Evolutionary conservation across 1,139 yeast species (phyloP).

Genomic region (Geotrichum restrictum): DNA sequence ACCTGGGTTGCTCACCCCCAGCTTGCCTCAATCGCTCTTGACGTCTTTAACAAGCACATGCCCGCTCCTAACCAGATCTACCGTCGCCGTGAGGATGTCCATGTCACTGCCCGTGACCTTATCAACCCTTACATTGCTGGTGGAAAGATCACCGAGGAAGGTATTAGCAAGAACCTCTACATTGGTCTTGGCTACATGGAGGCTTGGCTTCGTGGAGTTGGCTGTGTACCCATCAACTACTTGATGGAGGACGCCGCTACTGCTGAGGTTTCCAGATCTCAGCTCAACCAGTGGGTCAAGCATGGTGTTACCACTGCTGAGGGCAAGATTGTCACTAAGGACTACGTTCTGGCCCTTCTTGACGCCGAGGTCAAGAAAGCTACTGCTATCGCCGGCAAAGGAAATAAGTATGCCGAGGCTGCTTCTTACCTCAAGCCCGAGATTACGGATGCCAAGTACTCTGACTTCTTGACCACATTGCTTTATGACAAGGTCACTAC

Average conservation of each 20-base stretch:
- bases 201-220: constrained; percentile 77
- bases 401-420: constrained; percentile 46
- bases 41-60: constrained; percentile 76
- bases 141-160: constrained; percentile 66
- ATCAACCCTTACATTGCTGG: constrained; percentile 65
- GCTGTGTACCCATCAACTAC: constrained; percentile 78
- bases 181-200: constrained; percentile 76
- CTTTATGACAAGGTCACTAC: constrained; percentile 37
- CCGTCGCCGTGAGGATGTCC: constrained; percentile 47
- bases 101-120: constrained; percentile 62
- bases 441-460: constrained; percentile 34
- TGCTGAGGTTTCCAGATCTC: constrained; percentile 80
- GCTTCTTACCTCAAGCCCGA: constrained; percentile 37
- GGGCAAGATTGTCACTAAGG: constrained; percentile 56
- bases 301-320: constrained; percentile 63
- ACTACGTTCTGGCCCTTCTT: constrained; percentile 53
- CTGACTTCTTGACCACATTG: constrained; percentile 47
- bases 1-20: constrained; percentile 85
- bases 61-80: constrained; percentile 79
- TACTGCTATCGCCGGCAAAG: constrained; percentile 51
- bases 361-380: constrained; percentile 61
- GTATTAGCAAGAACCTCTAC: constrained; percentile 65
- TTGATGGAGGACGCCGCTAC: constrained; percentile 89
- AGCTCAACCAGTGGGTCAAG: constrained; percentile 80
- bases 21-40: constrained; percentile 68